phyloP scores from a whole-genome alignment of 345 rosid genomes.

The Excoecaria agallocha region DNA sequence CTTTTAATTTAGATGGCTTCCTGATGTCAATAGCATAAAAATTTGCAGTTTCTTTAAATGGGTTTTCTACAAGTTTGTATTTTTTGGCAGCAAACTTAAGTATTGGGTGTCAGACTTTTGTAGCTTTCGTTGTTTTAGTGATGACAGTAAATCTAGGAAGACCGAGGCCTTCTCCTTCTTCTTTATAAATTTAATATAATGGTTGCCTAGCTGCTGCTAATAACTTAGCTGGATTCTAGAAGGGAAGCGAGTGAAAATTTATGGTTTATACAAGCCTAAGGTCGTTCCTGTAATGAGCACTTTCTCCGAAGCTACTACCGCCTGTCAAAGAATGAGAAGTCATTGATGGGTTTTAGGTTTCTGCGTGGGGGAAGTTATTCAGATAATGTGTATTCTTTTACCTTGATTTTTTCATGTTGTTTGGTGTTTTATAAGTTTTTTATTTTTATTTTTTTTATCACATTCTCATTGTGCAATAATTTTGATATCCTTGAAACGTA shows the following conservation, averaged over 20 bases:
- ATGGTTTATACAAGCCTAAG: neutral
- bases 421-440: neutral
- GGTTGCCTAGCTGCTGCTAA: neutral
- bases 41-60: neutral
- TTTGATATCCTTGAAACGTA: neutral
- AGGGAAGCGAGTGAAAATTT: neutral
- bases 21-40: neutral
- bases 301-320: too few species aligned
- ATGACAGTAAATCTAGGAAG: neutral
- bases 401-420: neutral
- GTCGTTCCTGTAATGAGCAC: neutral
- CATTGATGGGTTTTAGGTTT: neutral
- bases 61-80: neutral
- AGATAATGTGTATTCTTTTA: neutral
- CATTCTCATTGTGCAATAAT: neutral
- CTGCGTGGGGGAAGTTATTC: neutral
- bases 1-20: neutral
- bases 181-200: neutral
- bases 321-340: neutral
- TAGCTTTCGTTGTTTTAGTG: neutral
- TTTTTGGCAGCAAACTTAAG: neutral
- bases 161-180: too few species aligned
- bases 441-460: neutral
- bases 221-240: neutral
- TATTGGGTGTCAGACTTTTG: neutral